Evolutionary conservation across 1,284 basidiomycete species (phyloP).

Genomic region (Puccinia polysora): DNA sequence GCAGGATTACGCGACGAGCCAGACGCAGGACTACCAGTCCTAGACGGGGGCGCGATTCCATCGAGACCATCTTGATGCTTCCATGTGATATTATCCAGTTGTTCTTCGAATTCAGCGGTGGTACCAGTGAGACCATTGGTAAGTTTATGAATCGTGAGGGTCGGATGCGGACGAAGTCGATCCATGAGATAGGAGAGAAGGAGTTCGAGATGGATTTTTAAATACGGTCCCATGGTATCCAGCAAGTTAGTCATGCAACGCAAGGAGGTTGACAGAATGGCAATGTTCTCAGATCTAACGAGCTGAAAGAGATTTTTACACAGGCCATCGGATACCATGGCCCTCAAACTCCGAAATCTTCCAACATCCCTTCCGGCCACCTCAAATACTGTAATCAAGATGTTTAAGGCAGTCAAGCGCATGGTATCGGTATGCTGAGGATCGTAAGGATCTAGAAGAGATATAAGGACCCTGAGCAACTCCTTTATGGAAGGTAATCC

Average conservation of each 20-base stretch:
- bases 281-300: constrained; percentile 77
- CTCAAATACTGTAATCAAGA: constrained; percentile 86
- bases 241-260: constrained; percentile 83
- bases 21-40: constrained; percentile 54
- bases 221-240: constrained; percentile 74
- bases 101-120: constrained; percentile 49
- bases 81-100: constrained; percentile 50
- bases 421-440: constrained; percentile 95
- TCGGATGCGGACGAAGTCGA: constrained; percentile 60
- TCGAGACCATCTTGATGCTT: constrained; percentile 46
- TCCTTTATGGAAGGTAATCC: constrained; percentile 89
- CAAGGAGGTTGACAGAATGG: constrained; percentile 72
- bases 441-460: constrained; percentile 89
- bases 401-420: constrained; percentile 77
- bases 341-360: constrained; percentile 64
- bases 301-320: constrained; percentile 96
- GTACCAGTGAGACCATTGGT: constrained; percentile 49
- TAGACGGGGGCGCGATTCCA: constrained; percentile 41
- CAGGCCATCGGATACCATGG: constrained; percentile 75
- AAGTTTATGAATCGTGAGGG: constrained; percentile 48
- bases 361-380: constrained; percentile 68
- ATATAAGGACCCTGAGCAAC: constrained; percentile 86
- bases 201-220: constrained; percentile 95
- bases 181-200: constrained; percentile 91
- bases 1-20: constrained; percentile 57